Evolutionary conservation across 2,329 filamentous ascomycete species (phyloP), one percentile per base, ranked within the genome.

Genomic region (Colletotrichum sp.): DNA sequence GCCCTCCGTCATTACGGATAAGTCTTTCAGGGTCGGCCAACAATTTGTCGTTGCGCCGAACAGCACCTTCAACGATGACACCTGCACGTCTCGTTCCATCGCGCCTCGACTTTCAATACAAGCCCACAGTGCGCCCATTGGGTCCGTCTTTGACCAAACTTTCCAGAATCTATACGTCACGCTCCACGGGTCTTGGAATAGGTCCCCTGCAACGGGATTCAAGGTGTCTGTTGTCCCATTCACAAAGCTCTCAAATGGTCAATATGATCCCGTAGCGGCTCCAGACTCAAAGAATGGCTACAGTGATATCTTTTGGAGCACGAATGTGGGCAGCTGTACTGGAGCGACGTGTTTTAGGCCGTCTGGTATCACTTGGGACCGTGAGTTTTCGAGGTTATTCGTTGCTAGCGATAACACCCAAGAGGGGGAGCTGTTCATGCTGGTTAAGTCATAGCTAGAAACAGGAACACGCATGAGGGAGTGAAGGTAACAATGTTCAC

Each of bases 111-210:
- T 93, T 15, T 85, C 87, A 1, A 91, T 93, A 80, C 83, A 87
- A 65, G 89, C 91, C 2, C 91, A 93, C 78, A 90, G 87, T 83
- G 91, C 91, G 4, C 91, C 91, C 6, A 84, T 93, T 38, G 91
- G 92, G 78, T 89, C 91, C 80, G 88, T 90, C 72, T 93, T 93
- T 83, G 90, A 92, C 79, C 80, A 83, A 34, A 73, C 78, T 32
- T 86, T 85, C 48, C 87, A 86, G 43, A 88, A 87, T 34, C 88
- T 90, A 36, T 93, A 89, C 86, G 85, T 93, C 32, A 87, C 90
- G 1, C 91, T 93, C 80, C 91, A 92, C 80, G 91, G 91, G 4
- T 90, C 88, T 73, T 93, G 91, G 90, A 83, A 85, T 79, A 81
- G 84, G 26, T 79, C 81, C 21, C 80, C 79, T 5, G 83, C 85